phyloP scores from a whole-genome alignment of 2,329 filamentous ascomycete genomes.

The Pseudopithomyces chartarum region DNA sequence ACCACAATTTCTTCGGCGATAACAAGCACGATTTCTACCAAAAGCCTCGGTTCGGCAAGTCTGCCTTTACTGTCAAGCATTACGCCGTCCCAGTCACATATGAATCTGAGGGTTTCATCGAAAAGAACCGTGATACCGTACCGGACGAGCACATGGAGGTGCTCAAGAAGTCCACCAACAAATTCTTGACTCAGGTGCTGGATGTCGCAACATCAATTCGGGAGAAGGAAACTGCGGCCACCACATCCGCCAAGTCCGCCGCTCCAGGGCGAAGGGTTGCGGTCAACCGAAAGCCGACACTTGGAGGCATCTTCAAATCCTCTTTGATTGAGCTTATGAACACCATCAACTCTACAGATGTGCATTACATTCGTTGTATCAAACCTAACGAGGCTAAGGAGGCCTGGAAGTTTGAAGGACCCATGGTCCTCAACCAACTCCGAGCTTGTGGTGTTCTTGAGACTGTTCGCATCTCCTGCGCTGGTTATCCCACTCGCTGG shows the following conservation, averaged over 20 bases:
- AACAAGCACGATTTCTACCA: conserved; percentile 94
- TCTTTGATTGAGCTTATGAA: conserved; percentile 97
- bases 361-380: conserved; percentile 98
- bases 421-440: conserved; percentile 97
- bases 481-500: conserved; percentile 96
- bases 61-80: conserved; percentile 96
- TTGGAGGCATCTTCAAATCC: conserved; percentile 98
- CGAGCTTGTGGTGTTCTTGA: conserved; percentile 98
- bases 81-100: conserved; percentile 98
- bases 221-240: conserved; percentile 76
- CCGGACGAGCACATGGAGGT: conserved; percentile 98
- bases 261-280: conserved; percentile 81
- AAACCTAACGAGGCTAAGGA: conserved; percentile 98
- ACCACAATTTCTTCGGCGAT: conserved; percentile 86
- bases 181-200: conserved; percentile 82
- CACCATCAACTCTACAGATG: conserved; percentile 97
- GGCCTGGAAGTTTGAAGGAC: conserved; percentile 96
- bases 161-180: conserved; percentile 80
- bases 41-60: conserved; percentile 97
- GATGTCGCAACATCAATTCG: conserved; percentile 84
- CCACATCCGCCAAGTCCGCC: conserved; percentile 74
- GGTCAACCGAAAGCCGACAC: conserved; percentile 92
- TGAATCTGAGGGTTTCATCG: conserved; percentile 98
- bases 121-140: conserved; percentile 98
- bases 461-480: conserved; percentile 95